Evolutionary conservation across 2,329 filamentous ascomycete genomes (phyloP), one percentile per base, ranked within the genome.

Genomic region (Dothistroma septosporum): DNA sequence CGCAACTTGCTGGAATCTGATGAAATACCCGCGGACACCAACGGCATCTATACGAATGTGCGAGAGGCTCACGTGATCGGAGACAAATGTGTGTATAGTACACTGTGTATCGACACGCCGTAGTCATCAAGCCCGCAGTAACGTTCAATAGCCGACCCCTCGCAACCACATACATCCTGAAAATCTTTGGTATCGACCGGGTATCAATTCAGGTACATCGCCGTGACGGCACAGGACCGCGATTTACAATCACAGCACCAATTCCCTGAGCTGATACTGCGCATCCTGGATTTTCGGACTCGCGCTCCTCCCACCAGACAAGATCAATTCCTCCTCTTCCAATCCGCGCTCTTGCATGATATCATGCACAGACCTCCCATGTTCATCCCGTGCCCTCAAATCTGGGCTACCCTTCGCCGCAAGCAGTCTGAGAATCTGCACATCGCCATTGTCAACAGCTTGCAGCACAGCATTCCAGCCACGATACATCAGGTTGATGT

Each of bases 391-490:
- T 11, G 78, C 80, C 0, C 78, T 72, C 1, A 86, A 72, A 63
- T 86, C 81, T 2, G 83, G 80, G 3, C 78, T 80, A 12, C 77
- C 75, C 64, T 78, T 80, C 48, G 79, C 73, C 12, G 79, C 76
- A 4, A 88, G 72, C 21, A 87, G 71, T 52, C 74, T 77, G 44
- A 88, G 74, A 12, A 87, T 77, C 2, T 76, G 70, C 1, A 78
- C 71, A 62, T 88, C 84, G 16, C 85, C 85, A 67, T 86, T 85
- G 75, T 88, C 85, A 12, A 88, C 77, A 0, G 85, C 84, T 72
- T 88, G 85, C 74, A 88, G 83, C 58, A 87, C 78, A 19, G 80
- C 85, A 69, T 85, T 88, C 83, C 85, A 87, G 5, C 84, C 85
- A 0, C 85, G 81, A 73, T 88, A 88, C 62, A 87, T 76, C 72